Base-by-base conservation (phyloP, 441 rosid genomes). In the Euphorbia schlechtendalii region DNA sequence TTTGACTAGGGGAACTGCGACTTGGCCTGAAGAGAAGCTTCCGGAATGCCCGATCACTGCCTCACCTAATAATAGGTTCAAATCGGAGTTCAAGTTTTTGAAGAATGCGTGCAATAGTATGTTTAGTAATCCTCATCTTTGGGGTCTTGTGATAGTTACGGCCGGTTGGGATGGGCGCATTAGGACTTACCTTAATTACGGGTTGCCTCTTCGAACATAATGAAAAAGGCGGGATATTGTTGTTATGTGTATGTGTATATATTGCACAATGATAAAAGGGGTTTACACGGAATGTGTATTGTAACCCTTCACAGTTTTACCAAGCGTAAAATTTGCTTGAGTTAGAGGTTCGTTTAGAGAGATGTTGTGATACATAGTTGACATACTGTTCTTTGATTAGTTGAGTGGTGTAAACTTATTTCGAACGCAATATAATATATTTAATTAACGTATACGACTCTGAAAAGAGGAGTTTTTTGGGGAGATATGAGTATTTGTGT, bases 21-120 rank as follows among this genome's bases (percentile, higher is more conserved):
- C 99, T 13, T 95, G 98, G 98, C 99, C 99, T 0, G 99, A 90
- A 73, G 99, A 95, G 78, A 82, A 81, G 69, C 92, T 95, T 66
- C 86, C 85, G 22, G 49, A 74, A 45, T 78, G 81, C 1, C 78
- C 77, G 59, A 69, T 77, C 18, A 67, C 52, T 57, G 68, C 74
- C 40, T 62, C 70, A 2, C 63, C 86, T n/a, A n/a, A n/a, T n/a
- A 68, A 83, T 43, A 69, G 80, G 4, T 72, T 66, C 20, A 83
- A 71, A 70, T 61, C 82, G 0, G 82, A 84, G 25, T 82, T 48
- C 81, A 84, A 79, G 68, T 77, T 89, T 52, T 81, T 95, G 56
- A 81, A 79, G 68, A 79, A 73, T 20, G 86, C 99, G 11, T 89
- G 90, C 70, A 81, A 78, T 70, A 88, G 81, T 65, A 82, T 86